Conservation (phyloP, 179 eudicot genomes). For the Gypsophila paniculata region DNA sequence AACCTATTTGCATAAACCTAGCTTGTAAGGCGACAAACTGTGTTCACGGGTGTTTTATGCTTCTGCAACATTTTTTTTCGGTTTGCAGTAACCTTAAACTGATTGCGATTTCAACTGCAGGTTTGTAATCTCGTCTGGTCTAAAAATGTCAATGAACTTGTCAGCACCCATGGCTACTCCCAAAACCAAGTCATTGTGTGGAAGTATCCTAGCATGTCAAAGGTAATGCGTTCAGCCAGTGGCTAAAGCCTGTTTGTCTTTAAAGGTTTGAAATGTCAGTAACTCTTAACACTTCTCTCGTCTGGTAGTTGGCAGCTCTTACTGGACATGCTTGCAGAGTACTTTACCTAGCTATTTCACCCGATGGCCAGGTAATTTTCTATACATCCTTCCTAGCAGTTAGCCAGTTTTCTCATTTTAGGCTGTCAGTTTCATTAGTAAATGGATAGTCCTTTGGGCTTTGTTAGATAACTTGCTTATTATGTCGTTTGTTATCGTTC, state of each 20-base stretch:
- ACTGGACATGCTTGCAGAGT: constrained; percentile 86
- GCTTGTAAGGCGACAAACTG: neutral
- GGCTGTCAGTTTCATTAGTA: neutral
- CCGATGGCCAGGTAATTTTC: constrained; percentile 76
- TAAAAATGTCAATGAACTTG: constrained; percentile 87
- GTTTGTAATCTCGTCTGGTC: constrained; percentile 98
- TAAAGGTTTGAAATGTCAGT: neutral
- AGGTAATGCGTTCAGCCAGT: constrained; percentile 45
- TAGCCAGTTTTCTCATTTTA: neutral
- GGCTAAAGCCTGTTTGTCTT: neutral
- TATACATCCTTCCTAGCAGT: neutral
- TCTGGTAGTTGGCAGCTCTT: constrained; percentile 72
- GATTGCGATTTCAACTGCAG: constrained; percentile 36
- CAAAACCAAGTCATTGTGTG: constrained; percentile 90
- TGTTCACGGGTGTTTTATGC: neutral
- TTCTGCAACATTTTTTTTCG: neutral
- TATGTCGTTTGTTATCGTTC: constrained; percentile 5
- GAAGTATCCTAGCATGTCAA: constrained; percentile 94
- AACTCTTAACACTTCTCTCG: neutral
- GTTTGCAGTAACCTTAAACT: neutral
- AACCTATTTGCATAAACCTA: neutral
- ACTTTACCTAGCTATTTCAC: constrained; percentile 87
- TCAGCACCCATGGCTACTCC: constrained; percentile 95
- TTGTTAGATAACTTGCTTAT: neutral
- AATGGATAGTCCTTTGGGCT: neutral